Evolutionary conservation across 129 eudicot species (phyloP).

Genomic region (Flaveria sonorensis): DNA sequence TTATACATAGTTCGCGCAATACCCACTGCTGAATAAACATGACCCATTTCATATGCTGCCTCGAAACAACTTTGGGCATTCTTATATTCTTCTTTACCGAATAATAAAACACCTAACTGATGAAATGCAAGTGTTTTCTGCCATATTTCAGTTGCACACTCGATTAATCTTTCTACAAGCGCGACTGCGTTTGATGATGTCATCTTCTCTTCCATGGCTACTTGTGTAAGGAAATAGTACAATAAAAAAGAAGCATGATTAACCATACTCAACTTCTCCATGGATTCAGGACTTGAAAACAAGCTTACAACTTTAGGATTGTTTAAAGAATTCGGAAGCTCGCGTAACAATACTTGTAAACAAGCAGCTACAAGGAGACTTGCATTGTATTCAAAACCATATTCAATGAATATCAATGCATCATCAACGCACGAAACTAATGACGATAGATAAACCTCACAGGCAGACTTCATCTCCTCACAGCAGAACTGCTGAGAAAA

Average conservation of each 20-base stretch:
- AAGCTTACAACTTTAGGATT: constrained; percentile 49
- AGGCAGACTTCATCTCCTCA: constrained; percentile 60
- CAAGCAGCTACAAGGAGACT: constrained; percentile 63
- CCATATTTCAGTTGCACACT: constrained; percentile 56
- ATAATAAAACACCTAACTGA: constrained; percentile 59
- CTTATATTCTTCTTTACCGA: constrained; percentile 56
- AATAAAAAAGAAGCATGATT: constrained; percentile 62
- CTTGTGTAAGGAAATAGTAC: constrained; percentile 68
- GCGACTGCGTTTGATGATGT: constrained; percentile 40
- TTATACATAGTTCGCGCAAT: constrained; percentile 54
- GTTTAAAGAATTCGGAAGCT: constrained; percentile 54
- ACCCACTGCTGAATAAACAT: constrained; percentile 67
- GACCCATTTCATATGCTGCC: constrained; percentile 59
- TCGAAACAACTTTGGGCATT: constrained; percentile 56
- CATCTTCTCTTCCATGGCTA: constrained; percentile 60
- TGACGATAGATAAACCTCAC: constrained; percentile 53
- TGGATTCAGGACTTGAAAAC: constrained; percentile 56
- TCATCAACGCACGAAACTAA: constrained; percentile 53
- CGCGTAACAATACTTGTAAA: constrained; percentile 65
- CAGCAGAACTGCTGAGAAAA: constrained; percentile 72
- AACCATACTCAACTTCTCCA: constrained; percentile 47
- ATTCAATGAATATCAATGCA: constrained; percentile 61
- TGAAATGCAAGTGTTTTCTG: constrained; percentile 65
- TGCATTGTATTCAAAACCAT: constrained; percentile 64
- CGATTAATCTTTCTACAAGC: constrained; percentile 50